Evolutionary conservation across 192 early-diverging fungal genomes (phyloP), one percentile per base, ranked within the genome.

Genomic region (Linnemannia elongata): DNA sequence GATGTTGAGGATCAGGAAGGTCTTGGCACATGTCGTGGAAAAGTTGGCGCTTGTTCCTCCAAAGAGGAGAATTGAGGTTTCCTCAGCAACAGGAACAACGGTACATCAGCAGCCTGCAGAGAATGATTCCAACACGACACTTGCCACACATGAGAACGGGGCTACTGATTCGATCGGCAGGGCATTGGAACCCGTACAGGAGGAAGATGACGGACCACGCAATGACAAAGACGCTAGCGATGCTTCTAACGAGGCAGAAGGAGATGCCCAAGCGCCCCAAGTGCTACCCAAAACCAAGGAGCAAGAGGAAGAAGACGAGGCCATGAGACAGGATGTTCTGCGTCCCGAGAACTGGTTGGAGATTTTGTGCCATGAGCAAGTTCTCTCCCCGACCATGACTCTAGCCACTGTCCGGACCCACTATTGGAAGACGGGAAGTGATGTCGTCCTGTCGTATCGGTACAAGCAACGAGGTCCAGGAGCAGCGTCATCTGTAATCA

Each of bases 1-100:
- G 39, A 96, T 98, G 93, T 89, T 99, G 52, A 91, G 98, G 20
- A 91, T 97, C 8, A 91, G 96, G 35, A 99, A 99, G 85, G 89
- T 99, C 41, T 75, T 96, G 8, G 88, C 91, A 24, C 98, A 98
- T 86, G 92, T 98, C 12, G 94, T 93, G 3, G 97, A 99, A 22
- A 96, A 96, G 87, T 79, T 97, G 33, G 89, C 91, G 18, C 70
- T 95, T n/a, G 60, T 79, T n/a, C 85, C 81, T 49, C 82, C 85
- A 9, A 78, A 78, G 41, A 18, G 52, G 13, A 13, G 39, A 17
- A 2, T 60, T 52, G 72, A 55, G 7, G 33, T 9, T 33, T 39
- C 15, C 1, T 52, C 66, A 33, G 36, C 36, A 35, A 30, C 47
- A 24, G n/a, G 4, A 5, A 35, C 49, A 9, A 12, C 52, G 33